These are phyloP conservation scores for Warburgia ugandensis DNA, from an alignment of 164 flowering plant genomes.

Conservation along the genomic window DNA sequence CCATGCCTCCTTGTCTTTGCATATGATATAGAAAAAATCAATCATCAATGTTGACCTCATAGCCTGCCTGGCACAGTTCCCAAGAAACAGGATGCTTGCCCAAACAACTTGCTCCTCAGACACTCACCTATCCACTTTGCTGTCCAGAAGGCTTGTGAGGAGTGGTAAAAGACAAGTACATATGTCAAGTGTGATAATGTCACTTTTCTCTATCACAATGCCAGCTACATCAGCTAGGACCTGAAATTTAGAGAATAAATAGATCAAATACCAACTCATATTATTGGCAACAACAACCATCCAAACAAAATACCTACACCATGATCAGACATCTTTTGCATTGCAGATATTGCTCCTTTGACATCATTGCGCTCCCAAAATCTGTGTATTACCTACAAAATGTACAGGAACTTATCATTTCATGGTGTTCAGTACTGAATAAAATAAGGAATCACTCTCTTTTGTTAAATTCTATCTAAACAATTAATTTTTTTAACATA, in stretches of 20 bases:
- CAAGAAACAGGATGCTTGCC: neutral
- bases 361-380: slow-evolving; percentile 81
- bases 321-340: slow-evolving; percentile 88
- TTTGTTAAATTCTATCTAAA: neutral
- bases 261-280: neutral
- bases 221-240: slow-evolving; percentile 78
- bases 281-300: neutral
- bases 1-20: neutral
- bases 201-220: slow-evolving; percentile 55
- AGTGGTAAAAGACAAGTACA: slow-evolving; percentile 79
- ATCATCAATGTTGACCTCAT: neutral
- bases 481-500: no score
- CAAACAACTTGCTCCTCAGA: neutral
- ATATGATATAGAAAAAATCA: no score
- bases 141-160: slow-evolving; percentile 58
- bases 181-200: slow-evolving; percentile 60
- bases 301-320: slow-evolving; percentile 41
- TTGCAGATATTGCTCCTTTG: slow-evolving; percentile 63
- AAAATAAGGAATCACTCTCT: neutral
- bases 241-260: slow-evolving; percentile 27
- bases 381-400: slow-evolving; percentile 56
- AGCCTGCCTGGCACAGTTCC: neutral
- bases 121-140: slow-evolving; percentile 72
- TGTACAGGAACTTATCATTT: neutral
- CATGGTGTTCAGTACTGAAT: neutral